Conservation (phyloP, 169 alveolate genomes). For the Plasmodium yoelii region DNA sequence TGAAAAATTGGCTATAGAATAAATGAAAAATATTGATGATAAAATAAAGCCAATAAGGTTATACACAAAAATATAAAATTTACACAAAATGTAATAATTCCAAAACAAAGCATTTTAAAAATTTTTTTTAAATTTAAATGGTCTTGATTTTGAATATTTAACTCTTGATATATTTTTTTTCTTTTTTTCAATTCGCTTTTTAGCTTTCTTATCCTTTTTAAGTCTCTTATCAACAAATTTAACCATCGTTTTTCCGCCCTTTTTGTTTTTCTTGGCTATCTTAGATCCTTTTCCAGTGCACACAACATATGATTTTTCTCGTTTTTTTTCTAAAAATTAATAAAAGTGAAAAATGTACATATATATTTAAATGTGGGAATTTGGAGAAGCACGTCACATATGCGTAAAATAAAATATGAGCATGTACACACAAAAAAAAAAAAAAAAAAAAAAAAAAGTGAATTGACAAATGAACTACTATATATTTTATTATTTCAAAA, state of each 20-base stretch:
- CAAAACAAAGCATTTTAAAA: not conserved
- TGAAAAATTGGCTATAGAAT: no score
- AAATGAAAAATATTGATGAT: no score
- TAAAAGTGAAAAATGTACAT: not conserved
- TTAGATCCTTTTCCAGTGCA: constrained; percentile 89
- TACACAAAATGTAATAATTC: no score
- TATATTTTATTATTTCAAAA: constrained; percentile 36
- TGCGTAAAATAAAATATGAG: constrained; percentile 3
- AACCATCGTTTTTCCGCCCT: constrained; percentile 86
- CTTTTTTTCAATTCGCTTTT: constrained; percentile 83
- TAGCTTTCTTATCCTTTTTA: constrained; percentile 94
- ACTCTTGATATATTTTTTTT: constrained; percentile 73
- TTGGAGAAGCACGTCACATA: not conserved
- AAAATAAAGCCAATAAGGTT: no score
- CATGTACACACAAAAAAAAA: not conserved
- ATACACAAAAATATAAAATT: no score
- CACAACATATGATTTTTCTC: constrained; percentile 88
- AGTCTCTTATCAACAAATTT: constrained; percentile 96
- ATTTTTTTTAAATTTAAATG: constrained; percentile 55
- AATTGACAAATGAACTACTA: no score
- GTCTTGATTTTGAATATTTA: constrained; percentile 64
- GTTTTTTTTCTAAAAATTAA: constrained; percentile 51
- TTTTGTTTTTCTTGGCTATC: constrained; percentile 84
- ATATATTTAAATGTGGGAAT: not conserved
- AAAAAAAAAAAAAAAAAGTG: not conserved